A percentile compares a stretch with the other conserved stretches of the same genome.
Conservation (phyloP, 129 eudicot species). For the Saposhnikovia divaricata region DNA sequence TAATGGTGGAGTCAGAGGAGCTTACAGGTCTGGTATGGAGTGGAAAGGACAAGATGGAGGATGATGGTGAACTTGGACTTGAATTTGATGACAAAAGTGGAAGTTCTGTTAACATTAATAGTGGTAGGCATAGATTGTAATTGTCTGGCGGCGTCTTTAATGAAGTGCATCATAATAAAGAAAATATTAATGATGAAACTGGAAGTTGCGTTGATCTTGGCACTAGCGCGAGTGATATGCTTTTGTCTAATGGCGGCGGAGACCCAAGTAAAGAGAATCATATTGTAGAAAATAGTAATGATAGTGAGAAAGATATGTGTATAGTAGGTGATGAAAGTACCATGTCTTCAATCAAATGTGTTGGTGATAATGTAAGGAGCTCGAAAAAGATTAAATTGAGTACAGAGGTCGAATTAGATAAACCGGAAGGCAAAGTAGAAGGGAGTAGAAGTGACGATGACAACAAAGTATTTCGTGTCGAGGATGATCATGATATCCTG, state of each 20-base stretch:
- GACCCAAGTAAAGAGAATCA: slow-evolving; percentile 11
- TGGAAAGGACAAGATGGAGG: slow-evolving; percentile 15
- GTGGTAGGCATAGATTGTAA: slow-evolving; percentile 11
- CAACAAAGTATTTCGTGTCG: not conserved
- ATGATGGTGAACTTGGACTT: slow-evolving; percentile 10
- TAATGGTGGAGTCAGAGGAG: slow-evolving; percentile 35
- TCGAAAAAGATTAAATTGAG: slow-evolving; percentile 26
- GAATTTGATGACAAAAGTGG: slow-evolving; percentile 12
- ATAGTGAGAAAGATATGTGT: not conserved
- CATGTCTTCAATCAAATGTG: slow-evolving; percentile 9
- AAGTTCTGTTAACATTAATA: slow-evolving; percentile 12
- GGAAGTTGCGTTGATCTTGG: slow-evolving; percentile 14
- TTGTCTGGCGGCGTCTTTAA: not conserved
- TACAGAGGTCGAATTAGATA: not conserved
- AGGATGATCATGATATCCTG: not conserved
- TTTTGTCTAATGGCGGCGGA: slow-evolving; percentile 13
- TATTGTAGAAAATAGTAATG: slow-evolving; percentile 10
- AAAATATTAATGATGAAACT: slow-evolving; percentile 15
- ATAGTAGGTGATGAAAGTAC: not conserved
- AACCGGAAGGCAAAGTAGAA: not conserved
- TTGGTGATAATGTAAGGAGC: slow-evolving; percentile 17
- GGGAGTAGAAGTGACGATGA: not conserved
- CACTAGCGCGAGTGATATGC: slow-evolving; percentile 13
- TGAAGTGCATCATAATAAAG: slow-evolving; percentile 3
- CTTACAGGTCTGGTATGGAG: slow-evolving; percentile 15